Conservation (phyloP, 768 basidiomycete genomes). For the Porpolomopsis calyptriformis region DNA sequence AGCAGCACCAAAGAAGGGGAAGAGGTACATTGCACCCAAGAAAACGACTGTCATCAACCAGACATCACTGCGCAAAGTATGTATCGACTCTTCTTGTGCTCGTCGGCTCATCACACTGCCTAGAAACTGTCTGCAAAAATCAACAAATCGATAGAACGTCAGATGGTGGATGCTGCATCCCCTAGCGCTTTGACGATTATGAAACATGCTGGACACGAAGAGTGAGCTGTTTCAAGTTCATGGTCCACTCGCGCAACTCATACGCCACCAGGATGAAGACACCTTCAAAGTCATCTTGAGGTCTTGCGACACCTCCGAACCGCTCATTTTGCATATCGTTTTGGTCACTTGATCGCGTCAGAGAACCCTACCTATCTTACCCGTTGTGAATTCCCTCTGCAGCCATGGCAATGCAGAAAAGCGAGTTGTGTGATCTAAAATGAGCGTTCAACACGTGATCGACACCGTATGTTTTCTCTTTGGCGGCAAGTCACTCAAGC, state of each 20-base stretch:
- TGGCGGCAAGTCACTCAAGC: not conserved
- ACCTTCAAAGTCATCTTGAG: too few species aligned
- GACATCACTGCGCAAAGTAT: constrained; percentile 68
- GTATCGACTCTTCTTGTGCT: too few species aligned
- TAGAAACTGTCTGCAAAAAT: constrained; percentile 85
- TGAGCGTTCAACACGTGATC: too few species aligned
- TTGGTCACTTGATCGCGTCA: too few species aligned
- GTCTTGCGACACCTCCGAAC: too few species aligned
- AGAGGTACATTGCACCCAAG: constrained; percentile 71
- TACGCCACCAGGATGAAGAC: not conserved
- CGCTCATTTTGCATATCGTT: too few species aligned
- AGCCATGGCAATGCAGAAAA: too few species aligned
- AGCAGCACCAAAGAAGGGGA: constrained; percentile 70
- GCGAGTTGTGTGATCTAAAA: too few species aligned
- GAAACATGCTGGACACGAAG: constrained; percentile 50
- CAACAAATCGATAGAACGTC: constrained; percentile 82
- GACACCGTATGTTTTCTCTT: not conserved
- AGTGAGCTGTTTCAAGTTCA: constrained; percentile 16
- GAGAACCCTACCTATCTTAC: too few species aligned
- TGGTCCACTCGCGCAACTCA: not conserved
- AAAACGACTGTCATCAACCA: constrained; percentile 63
- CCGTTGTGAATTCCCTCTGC: too few species aligned
- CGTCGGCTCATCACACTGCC: constrained; percentile 4
- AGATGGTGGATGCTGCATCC: constrained; percentile 84
- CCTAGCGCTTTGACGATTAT: constrained; percentile 88